Percentiles rank a stretch among this genome's conserved stretches.
Evolutionary conservation across 805 yeast species (phyloP).

Genomic region (Limtongia smithiae): DNA sequence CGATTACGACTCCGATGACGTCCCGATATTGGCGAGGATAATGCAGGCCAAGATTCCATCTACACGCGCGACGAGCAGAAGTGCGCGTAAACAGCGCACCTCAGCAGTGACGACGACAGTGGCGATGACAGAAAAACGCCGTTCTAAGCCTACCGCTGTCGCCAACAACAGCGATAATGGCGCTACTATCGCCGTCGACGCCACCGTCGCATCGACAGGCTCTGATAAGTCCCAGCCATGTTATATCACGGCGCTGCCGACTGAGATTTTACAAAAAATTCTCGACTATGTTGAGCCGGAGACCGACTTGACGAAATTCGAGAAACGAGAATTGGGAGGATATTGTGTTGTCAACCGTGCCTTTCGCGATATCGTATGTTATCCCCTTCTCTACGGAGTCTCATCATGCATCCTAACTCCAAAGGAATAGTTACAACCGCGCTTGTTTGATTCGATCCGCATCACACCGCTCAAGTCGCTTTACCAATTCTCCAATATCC

Average conservation of each 20-base stretch:
- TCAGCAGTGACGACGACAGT: not conserved
- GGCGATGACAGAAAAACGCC: not conserved
- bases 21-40: conserved; percentile 2
- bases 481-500: conserved; percentile 9
- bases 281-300: conserved; percentile 13
- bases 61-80: not conserved
- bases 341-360: conserved; percentile 10
- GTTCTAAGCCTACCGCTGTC: too few relatives aligned
- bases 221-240: not conserved
- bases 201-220: not conserved
- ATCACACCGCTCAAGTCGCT: conserved; percentile 12
- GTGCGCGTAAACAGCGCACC: not conserved
- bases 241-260: conserved; percentile 1
- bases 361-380: conserved; percentile 21
- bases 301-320: conserved; percentile 4
- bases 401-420: not conserved
- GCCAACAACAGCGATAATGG: not conserved
- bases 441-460: conserved; percentile 13
- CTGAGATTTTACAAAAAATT: conserved; percentile 10
- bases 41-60: too few relatives aligned
- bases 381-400: not conserved
- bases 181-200: not conserved
- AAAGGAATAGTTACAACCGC: conserved; percentile 18
- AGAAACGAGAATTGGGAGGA: conserved; percentile 8
- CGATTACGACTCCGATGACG: not conserved